A percentile compares a stretch with the other conserved stretches of the same genome.
Conservation (phyloP, 257 asterid genomes). For the Solanum paucissectum region DNA sequence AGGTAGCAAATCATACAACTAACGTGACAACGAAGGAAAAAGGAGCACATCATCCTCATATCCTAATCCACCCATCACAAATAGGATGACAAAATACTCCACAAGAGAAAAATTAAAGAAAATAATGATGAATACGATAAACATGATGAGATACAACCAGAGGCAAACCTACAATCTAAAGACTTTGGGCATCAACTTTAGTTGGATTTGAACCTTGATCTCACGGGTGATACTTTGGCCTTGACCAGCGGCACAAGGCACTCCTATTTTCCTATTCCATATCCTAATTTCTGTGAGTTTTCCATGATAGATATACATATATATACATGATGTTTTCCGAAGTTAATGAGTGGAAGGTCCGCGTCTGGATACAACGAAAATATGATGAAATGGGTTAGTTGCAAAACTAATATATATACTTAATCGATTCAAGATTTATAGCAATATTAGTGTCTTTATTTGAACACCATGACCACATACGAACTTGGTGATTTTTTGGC, state of each 20-base stretch:
- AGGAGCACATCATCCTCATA: not conserved
- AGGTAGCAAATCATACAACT: not conserved
- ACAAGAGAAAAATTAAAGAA: not conserved
- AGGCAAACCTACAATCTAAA: no score
- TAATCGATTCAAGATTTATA: no score
- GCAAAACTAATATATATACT: no score
- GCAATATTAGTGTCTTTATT: no score
- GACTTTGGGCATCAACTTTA: not conserved
- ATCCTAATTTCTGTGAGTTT: not conserved
- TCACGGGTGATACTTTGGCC: not conserved
- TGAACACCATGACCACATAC: no score
- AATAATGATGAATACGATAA: not conserved
- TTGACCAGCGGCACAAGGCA: not conserved
- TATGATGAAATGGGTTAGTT: no score
- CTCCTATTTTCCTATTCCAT: not conserved
- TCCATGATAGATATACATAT: not conserved
- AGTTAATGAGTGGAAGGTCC: no score
- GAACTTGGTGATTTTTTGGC: not conserved
- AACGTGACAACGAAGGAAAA: not conserved
- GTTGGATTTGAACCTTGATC: not conserved
- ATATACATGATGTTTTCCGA: no score
- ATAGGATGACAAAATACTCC: not conserved
- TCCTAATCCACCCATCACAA: not conserved
- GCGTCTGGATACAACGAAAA: no score
- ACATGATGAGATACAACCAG: no score